A percentile compares a stretch with the other conserved stretches of the same genome.
These are phyloP conservation scores for Lagenidium giganteum DNA, from an alignment of 352 stramenopile species.

Conservation along the genomic window DNA sequence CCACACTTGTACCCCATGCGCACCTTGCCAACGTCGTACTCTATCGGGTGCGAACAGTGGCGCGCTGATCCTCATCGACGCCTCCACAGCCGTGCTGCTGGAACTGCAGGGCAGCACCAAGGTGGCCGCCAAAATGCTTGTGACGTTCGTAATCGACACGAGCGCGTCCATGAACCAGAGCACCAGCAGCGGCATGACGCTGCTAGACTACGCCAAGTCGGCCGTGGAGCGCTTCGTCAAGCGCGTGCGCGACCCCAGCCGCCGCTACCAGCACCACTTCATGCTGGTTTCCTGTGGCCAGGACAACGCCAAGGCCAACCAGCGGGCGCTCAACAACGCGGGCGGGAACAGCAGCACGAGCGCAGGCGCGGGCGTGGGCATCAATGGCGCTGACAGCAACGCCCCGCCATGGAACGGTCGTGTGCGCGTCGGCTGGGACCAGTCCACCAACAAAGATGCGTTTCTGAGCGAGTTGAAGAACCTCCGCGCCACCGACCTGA, in stretches of 20 bases:
- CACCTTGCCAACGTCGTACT: too few species aligned
- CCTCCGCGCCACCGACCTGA: slow-evolving; percentile 70
- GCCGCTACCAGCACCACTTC: slow-evolving; percentile 86
- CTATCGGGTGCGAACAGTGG: too few species aligned
- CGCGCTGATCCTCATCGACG: too few species aligned
- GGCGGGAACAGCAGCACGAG: background rate
- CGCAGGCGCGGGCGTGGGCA: background rate
- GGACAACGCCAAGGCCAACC: slow-evolving; percentile 27
- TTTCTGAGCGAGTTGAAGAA: slow-evolving; percentile 85
- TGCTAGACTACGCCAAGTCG: slow-evolving; percentile 87
- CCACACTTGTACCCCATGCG: too few species aligned
- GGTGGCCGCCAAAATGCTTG: slow-evolving; percentile 78
- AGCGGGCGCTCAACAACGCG: slow-evolving; percentile 3
- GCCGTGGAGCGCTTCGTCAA: slow-evolving; percentile 87
- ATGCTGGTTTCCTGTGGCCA: slow-evolving; percentile 79
- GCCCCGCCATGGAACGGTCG: slow-evolving; percentile 43
- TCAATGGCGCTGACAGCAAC: background rate
- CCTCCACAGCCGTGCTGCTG: too few species aligned
- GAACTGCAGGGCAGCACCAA: too few species aligned
- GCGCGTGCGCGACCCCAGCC: slow-evolving; percentile 72
- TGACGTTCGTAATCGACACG: slow-evolving; percentile 89
- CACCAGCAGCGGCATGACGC: slow-evolving; percentile 83
- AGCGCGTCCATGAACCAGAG: slow-evolving; percentile 89
- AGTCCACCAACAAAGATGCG: slow-evolving; percentile 80
- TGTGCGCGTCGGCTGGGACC: slow-evolving; percentile 82